Percentiles rank a stretch among this genome's conserved stretches.
Conservation (phyloP, 345 rosid species). For the Melastoma malabathricum region DNA sequence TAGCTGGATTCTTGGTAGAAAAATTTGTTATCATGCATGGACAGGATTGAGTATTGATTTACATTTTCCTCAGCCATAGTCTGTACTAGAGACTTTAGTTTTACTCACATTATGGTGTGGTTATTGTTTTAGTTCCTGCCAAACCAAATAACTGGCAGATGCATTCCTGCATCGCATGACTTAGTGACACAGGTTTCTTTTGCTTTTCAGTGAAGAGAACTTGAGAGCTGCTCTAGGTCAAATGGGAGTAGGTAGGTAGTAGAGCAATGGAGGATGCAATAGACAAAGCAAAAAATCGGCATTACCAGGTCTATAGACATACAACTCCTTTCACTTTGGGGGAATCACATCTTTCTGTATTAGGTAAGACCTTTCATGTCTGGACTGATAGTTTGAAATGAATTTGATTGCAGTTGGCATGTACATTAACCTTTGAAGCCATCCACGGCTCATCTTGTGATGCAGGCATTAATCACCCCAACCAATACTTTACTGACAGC, state of each 20-base stretch:
- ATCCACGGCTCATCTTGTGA: slow-evolving; percentile 55
- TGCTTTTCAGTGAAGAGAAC: slow-evolving; percentile 59
- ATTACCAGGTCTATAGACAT: slow-evolving; percentile 53
- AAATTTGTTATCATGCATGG: too few species aligned
- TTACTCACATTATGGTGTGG: too few species aligned
- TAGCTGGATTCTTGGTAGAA: too few species aligned
- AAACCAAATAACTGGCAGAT: too few species aligned
- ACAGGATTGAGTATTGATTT: too few species aligned
- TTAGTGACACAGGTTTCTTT: slow-evolving; percentile 1
- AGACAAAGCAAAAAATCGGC: slow-evolving; percentile 71
- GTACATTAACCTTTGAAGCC: slow-evolving; percentile 83
- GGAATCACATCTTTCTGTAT: neutral
- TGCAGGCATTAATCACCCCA: slow-evolving; percentile 88
- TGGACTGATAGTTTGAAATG: neutral
- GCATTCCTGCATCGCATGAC: neutral
- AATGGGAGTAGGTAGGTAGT: slow-evolving; percentile 61
- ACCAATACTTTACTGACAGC: slow-evolving; percentile 76
- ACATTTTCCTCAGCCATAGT: too few species aligned
- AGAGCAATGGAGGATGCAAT: slow-evolving; percentile 55
- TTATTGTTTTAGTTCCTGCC: too few species aligned
- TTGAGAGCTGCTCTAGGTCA: slow-evolving; percentile 66
- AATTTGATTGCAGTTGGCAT: slow-evolving; percentile 48
- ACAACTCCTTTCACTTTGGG: neutral
- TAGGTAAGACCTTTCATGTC: slow-evolving; percentile 1
- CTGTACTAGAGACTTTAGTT: too few species aligned